Conservation (phyloP, 345 rosid species). For the Chamaenerion angustifolium region DNA sequence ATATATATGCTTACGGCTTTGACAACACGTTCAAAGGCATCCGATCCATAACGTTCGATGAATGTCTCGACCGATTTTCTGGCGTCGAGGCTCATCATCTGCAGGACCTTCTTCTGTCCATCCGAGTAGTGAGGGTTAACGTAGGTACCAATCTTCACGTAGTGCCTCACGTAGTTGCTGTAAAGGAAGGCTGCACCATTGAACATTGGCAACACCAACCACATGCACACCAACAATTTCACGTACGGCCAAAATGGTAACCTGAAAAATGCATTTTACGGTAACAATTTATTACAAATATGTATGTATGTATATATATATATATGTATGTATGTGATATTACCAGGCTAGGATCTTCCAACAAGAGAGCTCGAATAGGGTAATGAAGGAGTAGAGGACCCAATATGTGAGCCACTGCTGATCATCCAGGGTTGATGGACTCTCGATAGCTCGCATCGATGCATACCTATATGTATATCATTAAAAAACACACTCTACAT, state of each 20-base stretch:
- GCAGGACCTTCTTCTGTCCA: constrained; percentile 57
- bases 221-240: constrained; percentile 59
- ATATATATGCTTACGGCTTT: constrained; percentile 37
- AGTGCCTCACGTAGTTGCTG: constrained; percentile 42
- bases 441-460: constrained; percentile 78
- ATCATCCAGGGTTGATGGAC: constrained; percentile 68
- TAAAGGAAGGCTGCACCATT: constrained; percentile 84
- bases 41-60: constrained; percentile 62
- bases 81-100: constrained; percentile 86
- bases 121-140: constrained; percentile 30
- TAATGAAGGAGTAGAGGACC: constrained; percentile 73
- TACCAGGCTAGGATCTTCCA: constrained; percentile 71
- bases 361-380: constrained; percentile 61
- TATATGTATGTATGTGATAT: neutral
- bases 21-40: constrained; percentile 60
- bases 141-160: constrained; percentile 41
- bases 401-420: constrained; percentile 97
- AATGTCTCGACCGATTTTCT: constrained; percentile 57
- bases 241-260: constrained; percentile 81
- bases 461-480: constrained; percentile 38
- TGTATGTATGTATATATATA: too few species aligned
- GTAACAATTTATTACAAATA: too few species aligned
- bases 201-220: constrained; percentile 81
- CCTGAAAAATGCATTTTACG: constrained; percentile 20
- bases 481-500: neutral